phyloP scores from a whole-genome alignment of 2,329 filamentous ascomycete genomes.

The Nigrograna mackinnonii region DNA sequence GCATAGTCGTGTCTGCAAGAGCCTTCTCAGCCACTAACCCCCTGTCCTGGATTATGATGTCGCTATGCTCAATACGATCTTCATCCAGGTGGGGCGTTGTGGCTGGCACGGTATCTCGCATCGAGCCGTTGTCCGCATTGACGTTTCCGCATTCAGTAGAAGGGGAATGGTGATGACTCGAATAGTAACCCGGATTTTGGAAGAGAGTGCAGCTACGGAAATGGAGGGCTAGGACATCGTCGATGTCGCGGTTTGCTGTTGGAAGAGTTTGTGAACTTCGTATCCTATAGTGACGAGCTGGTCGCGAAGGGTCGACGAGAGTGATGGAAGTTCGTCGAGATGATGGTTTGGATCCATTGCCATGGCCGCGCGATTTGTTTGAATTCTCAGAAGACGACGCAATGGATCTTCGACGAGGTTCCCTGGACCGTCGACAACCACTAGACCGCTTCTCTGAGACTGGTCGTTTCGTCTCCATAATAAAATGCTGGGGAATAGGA shows the following conservation, averaged over 20 bases:
- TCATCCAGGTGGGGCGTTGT: conserved; percentile 1
- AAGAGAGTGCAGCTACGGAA: conserved; percentile 43
- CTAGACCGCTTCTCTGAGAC: conserved; percentile 25
- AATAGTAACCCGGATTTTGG: conserved; percentile 32
- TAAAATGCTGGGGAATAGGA: conserved; percentile 7
- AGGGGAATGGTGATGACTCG: conserved; percentile 11
- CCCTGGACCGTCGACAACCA: conserved; percentile 11
- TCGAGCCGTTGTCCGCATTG: conserved; percentile 5
- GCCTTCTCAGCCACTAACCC: neutral
- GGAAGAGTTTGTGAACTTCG: conserved; percentile 33
- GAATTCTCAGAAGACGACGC: conserved; percentile 34
- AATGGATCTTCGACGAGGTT: conserved; percentile 27
- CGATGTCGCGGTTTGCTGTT: conserved; percentile 33
- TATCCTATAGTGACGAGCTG: conserved; percentile 38
- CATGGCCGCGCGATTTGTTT: conserved; percentile 26
- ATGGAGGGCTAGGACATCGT: conserved; percentile 44
- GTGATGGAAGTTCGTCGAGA: conserved; percentile 39
- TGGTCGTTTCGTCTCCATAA: conserved; percentile 18
- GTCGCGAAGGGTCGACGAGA: conserved; percentile 35
- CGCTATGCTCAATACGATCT: conserved; percentile 15
- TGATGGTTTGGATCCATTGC: conserved; percentile 35
- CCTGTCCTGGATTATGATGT: conserved; percentile 3
- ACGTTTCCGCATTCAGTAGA: conserved; percentile 12
- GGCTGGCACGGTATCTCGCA: neutral
- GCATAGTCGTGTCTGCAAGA: conserved; percentile 28